A percentile compares a stretch with the other conserved stretches of the same genome.
Conservation (phyloP, 345 rosid species). For the Cardamine resedifolia region DNA sequence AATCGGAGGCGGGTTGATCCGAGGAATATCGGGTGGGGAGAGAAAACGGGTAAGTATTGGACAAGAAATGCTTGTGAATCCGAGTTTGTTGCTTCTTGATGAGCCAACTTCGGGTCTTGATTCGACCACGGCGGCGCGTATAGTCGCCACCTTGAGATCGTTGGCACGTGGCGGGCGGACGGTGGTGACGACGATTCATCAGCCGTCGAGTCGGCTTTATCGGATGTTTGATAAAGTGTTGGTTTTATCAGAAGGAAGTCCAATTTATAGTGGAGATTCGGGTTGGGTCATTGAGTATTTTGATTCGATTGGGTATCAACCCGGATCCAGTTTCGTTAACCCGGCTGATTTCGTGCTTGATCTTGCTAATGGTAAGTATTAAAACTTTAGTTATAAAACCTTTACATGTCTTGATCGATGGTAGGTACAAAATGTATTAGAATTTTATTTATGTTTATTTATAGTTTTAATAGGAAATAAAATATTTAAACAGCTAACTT, state of each 20-base stretch:
- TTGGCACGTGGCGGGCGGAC: slow-evolving; percentile 81
- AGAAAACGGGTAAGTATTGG: slow-evolving; percentile 91
- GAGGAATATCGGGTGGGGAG: slow-evolving; percentile 91
- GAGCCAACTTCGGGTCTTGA: slow-evolving; percentile 96
- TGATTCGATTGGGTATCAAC: slow-evolving; percentile 57
- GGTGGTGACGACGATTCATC: slow-evolving; percentile 80
- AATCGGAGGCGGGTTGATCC: slow-evolving; percentile 72
- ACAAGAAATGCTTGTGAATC: slow-evolving; percentile 86
- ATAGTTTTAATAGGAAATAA: background rate
- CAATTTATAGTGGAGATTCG: slow-evolving; percentile 66
- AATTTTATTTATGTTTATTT: background rate
- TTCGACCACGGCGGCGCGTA: slow-evolving; percentile 81
- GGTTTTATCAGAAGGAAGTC: slow-evolving; percentile 74
- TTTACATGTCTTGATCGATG: background rate
- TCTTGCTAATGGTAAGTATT: slow-evolving; percentile 77
- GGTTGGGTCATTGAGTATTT: slow-evolving; percentile 76
- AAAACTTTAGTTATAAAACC: background rate
- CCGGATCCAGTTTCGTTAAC: slow-evolving; percentile 62
- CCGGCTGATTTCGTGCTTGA: slow-evolving; percentile 94
- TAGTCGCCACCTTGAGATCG: slow-evolving; percentile 53
- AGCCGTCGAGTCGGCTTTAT: slow-evolving; percentile 83
- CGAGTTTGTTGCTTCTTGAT: slow-evolving; percentile 77
- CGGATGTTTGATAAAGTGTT: slow-evolving; percentile 81
- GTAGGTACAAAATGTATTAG: slow-evolving; percentile 4
- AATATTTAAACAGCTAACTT: slow-evolving; percentile 19